Evolutionary conservation across 768 basidiomycete genomes (phyloP).

Genomic region (Pulveroboletus sp.): DNA sequence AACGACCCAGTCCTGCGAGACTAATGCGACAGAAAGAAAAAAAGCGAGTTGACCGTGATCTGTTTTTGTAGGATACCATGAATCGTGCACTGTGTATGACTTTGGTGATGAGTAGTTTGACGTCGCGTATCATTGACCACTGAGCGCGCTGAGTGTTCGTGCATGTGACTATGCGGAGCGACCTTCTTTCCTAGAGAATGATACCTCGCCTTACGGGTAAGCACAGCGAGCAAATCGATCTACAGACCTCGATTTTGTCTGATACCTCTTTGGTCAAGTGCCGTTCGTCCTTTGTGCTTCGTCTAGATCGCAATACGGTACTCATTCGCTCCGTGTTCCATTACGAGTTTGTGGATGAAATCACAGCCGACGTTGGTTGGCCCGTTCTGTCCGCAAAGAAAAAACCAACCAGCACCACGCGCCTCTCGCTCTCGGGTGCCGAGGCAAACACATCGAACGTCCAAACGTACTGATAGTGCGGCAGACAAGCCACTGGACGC

Average conservation of each 20-base stretch:
- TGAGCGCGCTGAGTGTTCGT: not conserved
- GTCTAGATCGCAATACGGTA: too few relatives aligned
- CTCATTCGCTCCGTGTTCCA: too few relatives aligned
- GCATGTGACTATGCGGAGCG: not conserved
- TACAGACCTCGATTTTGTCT: not conserved
- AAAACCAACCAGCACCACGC: not conserved
- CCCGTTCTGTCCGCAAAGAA: conserved; percentile 3
- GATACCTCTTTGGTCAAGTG: not conserved
- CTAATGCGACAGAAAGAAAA: not conserved
- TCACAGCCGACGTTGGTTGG: conserved; percentile 10
- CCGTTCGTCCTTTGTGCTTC: not conserved
- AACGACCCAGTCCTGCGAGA: not conserved
- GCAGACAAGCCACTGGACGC: conserved; percentile 11
- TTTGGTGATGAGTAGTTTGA: not conserved
- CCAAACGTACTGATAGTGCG: conserved; percentile 11
- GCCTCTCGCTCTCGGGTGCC: not conserved
- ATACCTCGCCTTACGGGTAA: not conserved
- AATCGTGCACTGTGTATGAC: not conserved
- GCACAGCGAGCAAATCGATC: not conserved
- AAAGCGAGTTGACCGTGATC: not conserved
- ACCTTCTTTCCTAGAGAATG: not conserved
- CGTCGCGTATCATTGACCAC: not conserved
- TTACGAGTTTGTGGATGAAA: conserved; percentile 1
- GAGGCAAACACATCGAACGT: not conserved
- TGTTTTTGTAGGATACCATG: not conserved